Percentiles rank a stretch among this genome's conserved stretches.
phyloP scores from a whole-genome alignment of 257 asterid genomes.

The Capsicum pubescens region DNA sequence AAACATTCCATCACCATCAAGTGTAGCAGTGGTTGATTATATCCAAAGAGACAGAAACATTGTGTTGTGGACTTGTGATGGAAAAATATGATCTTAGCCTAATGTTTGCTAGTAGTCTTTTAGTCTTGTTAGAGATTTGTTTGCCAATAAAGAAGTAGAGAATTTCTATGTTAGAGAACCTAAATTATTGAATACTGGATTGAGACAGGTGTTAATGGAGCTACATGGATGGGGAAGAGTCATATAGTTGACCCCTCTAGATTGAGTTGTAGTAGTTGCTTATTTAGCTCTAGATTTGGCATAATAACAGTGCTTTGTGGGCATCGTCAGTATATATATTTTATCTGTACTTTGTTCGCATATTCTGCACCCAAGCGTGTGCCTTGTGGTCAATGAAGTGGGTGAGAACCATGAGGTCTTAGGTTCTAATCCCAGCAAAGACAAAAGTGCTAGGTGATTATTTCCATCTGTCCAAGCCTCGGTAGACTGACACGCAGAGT shows the following conservation, averaged over 20 bases:
- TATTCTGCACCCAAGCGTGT: no score
- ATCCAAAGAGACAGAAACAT: neutral
- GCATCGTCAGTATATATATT: neutral
- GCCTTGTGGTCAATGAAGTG: no score
- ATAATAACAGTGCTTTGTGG: neutral
- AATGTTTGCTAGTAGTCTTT: neutral
- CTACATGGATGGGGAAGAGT: neutral
- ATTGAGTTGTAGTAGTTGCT: neutral
- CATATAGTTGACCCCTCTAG: neutral
- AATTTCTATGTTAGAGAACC: neutral
- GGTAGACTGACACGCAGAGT: no score
- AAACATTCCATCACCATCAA: neutral
- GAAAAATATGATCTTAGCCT: neutral
- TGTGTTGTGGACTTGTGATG: neutral
- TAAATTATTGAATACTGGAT: neutral
- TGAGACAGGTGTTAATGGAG: neutral
- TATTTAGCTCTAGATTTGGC: neutral
- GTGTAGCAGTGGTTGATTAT: neutral
- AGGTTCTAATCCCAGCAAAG: no score
- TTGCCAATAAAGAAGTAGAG: neutral
- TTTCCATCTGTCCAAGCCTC: no score
- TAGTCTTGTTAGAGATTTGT: neutral
- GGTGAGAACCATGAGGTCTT: no score
- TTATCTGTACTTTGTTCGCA: neutral
- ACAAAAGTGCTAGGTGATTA: no score